Evolutionary conservation across 2,329 filamentous ascomycete genomes (phyloP), one percentile per base, ranked within the genome.

Genomic region (Drechslerella stenobrocha): DNA sequence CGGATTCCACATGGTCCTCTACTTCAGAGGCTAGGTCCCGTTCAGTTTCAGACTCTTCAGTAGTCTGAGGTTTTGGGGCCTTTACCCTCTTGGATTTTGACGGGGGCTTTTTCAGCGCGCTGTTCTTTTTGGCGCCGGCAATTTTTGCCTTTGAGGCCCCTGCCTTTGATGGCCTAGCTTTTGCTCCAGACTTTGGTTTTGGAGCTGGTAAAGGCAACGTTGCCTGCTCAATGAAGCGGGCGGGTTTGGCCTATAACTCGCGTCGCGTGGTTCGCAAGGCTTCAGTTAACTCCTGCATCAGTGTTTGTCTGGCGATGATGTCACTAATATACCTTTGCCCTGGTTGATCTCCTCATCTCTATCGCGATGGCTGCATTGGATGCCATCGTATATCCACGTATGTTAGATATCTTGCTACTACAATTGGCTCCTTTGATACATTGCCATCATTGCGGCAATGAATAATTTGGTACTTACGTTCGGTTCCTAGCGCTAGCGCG

Each of bases 211-310:
- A n/a, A 32, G 47, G 47, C 18, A 40, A 32, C 5, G 8, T 5
- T 23, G 47, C 22, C 18, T 44, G 23, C 32, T 58, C 53, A 15
- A 58, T 45, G 34, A 58, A 42, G 20, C 45, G 53, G 9, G 6
- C 23, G 4, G 34, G 45, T 30, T 32, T 24, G 15, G 34, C 8
- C 53, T 58, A 1, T 26, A 8, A 11, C 6, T 26, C 11, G 22
- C 2, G 23, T 22, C 20, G 13, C 13, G n/a, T 8, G 3, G 2
- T 20, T 35, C 23, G 26, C 4, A 13, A 24, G 8, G n/a, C n/a
- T 13, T 4, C 23, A 28, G 5, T 20, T 45, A 15, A 2, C n/a
- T n/a, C n/a, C n/a, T n/a, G n/a, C n/a, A n/a, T n/a, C n/a, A n/a
- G n/a, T n/a, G n/a, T n/a, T n/a, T n/a, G n/a, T n/a, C n/a, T n/a